phyloP scores from a whole-genome alignment of 345 rosid species.

The Melastoma malabathricum region DNA sequence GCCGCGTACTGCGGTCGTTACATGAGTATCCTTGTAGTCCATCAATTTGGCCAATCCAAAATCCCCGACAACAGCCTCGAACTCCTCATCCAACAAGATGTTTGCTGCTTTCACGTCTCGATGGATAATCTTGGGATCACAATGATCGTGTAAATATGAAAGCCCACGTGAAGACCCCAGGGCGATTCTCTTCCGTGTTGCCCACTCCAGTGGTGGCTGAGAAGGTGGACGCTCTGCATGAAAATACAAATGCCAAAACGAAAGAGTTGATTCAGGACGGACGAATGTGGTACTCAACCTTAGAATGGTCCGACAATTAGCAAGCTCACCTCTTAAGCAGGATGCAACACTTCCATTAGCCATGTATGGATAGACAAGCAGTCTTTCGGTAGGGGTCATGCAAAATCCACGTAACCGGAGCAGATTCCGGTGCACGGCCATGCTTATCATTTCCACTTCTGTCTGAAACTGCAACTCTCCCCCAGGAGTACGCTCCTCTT shows the following conservation, averaged over 20 bases:
- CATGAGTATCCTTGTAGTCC: conserved; percentile 99
- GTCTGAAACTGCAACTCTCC: conserved; percentile 98
- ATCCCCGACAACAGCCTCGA: conserved; percentile 97
- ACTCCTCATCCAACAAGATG: conserved; percentile 86
- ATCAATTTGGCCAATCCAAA: conserved; percentile 91
- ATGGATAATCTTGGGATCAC: conserved; percentile 95
- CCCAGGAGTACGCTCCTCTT: conserved; percentile 95
- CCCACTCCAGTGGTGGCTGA: conserved; percentile 90
- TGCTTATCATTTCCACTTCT: conserved; percentile 97
- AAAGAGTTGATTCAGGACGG: background rate
- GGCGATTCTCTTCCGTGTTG: conserved; percentile 68
- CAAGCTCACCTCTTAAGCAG: conserved; percentile 65
- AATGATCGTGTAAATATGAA: conserved; percentile 92
- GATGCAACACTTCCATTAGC: conserved; percentile 99
- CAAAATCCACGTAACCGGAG: conserved; percentile 85
- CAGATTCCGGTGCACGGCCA: conserved; percentile 98
- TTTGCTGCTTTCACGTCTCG: conserved; percentile 99
- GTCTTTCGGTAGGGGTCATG: conserved; percentile 90
- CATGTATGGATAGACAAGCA: conserved; percentile 97
- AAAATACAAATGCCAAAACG: conserved; percentile 1
- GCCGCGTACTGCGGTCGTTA: conserved; percentile 94
- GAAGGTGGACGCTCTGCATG: conserved; percentile 65
- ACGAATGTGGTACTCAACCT: background rate
- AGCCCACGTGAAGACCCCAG: conserved; percentile 94
- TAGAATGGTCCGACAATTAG: too few relatives aligned